These are phyloP conservation scores for Chlamydomonas sp. DNA, from an alignment of 139 green algal genomes.

Conservation along the genomic window DNA sequence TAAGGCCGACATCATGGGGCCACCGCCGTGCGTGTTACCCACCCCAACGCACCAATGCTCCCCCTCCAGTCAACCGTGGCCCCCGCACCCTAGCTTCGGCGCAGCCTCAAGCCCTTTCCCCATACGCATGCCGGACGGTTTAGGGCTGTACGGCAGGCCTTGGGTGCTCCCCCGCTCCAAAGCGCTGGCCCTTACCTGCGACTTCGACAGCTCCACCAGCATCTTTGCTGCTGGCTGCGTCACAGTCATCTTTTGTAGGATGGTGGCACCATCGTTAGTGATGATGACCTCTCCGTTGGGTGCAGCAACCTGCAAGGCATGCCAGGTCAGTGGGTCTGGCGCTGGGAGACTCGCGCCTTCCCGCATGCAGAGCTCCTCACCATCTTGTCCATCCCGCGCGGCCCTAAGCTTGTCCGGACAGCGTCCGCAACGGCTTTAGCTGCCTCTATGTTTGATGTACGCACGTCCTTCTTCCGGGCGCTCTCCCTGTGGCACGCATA, in stretches of 20 bases:
- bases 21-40: too few species aligned
- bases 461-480: constrained; percentile 92
- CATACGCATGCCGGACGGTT: neutral
- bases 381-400: constrained; percentile 99
- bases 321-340: too few species aligned
- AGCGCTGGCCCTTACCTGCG: constrained; percentile 67
- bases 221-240: constrained; percentile 98
- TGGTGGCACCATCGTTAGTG: constrained; percentile 99
- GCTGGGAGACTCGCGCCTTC: neutral
- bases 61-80: too few species aligned
- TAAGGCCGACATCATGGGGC: too few species aligned
- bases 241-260: constrained; percentile 98
- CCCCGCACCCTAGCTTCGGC: too few species aligned
- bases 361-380: constrained; percentile 50
- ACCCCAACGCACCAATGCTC: too few species aligned
- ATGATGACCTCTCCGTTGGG: constrained; percentile 97
- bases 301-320: constrained; percentile 75
- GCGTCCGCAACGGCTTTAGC: constrained; percentile 98
- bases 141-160: too few species aligned
- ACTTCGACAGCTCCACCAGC: constrained; percentile 98
- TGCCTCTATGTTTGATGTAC: constrained; percentile 95
- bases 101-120: neutral
- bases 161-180: neutral
- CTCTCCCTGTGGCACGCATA: constrained; percentile 72
- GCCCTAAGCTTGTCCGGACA: constrained; percentile 94